Percentiles rank a stretch among this genome's conserved stretches.
phyloP scores from a whole-genome alignment of 2,329 filamentous ascomycete genomes.

The Grosmannia penicillata region DNA sequence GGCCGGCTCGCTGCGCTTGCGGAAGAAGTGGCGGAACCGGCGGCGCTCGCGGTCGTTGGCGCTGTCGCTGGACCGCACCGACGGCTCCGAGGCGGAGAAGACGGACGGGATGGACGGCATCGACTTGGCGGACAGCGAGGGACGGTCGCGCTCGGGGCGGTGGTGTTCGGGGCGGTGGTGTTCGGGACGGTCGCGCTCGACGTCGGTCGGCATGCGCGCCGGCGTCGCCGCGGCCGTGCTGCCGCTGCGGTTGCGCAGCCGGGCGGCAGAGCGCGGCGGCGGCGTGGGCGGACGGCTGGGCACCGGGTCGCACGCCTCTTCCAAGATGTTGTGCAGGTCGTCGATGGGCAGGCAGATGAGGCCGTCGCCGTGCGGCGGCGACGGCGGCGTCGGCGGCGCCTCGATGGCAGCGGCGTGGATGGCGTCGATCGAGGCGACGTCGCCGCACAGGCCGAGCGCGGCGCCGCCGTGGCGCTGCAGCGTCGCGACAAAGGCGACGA shows the following conservation, averaged over 20 bases:
- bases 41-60: background rate
- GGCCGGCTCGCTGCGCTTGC: background rate
- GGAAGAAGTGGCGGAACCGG: slow-evolving; percentile 6
- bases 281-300: slow-evolving; percentile 14
- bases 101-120: no score
- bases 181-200: no score
- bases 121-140: no score
- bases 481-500: slow-evolving; percentile 51
- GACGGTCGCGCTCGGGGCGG: no score
- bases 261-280: slow-evolving; percentile 13
- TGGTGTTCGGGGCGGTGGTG: no score
- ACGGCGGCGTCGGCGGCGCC: slow-evolving; percentile 1
- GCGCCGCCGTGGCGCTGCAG: slow-evolving; percentile 46
- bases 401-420: slow-evolving; percentile 3
- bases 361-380: background rate
- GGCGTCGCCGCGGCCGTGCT: background rate
- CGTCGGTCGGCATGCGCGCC: background rate
- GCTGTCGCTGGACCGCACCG: background rate
- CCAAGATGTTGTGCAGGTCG: slow-evolving; percentile 12
- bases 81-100: no score
- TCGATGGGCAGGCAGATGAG: slow-evolving; percentile 13
- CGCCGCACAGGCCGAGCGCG: background rate
- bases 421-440: slow-evolving; percentile 7
- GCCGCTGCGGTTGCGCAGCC: background rate
- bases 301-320: slow-evolving; percentile 8